Percentiles rank a stretch among this genome's conserved stretches.
These are phyloP conservation scores for Pyrrhoderma lamaoense DNA, from an alignment of 1,284 basidiomycete species.

Conservation along the genomic window DNA sequence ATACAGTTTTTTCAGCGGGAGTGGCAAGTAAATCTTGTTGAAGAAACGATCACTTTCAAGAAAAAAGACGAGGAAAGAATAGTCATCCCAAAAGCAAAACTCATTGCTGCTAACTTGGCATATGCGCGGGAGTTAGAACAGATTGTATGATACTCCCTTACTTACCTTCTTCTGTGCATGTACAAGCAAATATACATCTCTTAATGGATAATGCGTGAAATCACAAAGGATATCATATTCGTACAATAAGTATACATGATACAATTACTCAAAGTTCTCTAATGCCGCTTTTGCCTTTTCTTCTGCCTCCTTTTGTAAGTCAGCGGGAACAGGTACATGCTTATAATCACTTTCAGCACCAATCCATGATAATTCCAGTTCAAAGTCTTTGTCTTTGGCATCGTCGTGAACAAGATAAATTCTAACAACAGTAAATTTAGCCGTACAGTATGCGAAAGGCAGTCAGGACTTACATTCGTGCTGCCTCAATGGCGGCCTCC, in stretches of 20 bases:
- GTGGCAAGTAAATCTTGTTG: constrained; percentile 65
- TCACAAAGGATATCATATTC: background rate
- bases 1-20: constrained; percentile 41
- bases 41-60: constrained; percentile 53
- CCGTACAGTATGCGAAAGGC: no score
- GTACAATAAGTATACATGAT: constrained; percentile 1
- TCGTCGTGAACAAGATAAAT: constrained; percentile 98
- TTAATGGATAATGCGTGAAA: background rate
- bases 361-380: constrained; percentile 97
- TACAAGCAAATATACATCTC: no score
- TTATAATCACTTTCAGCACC: constrained; percentile 77
- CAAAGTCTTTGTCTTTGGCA: constrained; percentile 94
- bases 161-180: constrained; percentile 1
- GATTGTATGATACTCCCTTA: constrained; percentile 56
- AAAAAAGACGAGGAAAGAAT: constrained; percentile 69
- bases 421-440: constrained; percentile 35
- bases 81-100: constrained; percentile 76
- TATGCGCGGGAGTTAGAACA: constrained; percentile 85
- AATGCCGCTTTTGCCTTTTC: constrained; percentile 83
- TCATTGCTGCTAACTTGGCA: constrained; percentile 66
- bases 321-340: constrained; percentile 80
- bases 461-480: constrained; percentile 90
- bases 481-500: constrained; percentile 90
- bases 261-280: constrained; percentile 75
- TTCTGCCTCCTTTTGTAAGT: constrained; percentile 82